These are phyloP conservation scores for Astrothelium subdiscretum DNA, from an alignment of 495 filamentous ascomycete species.

Conservation along the genomic window DNA sequence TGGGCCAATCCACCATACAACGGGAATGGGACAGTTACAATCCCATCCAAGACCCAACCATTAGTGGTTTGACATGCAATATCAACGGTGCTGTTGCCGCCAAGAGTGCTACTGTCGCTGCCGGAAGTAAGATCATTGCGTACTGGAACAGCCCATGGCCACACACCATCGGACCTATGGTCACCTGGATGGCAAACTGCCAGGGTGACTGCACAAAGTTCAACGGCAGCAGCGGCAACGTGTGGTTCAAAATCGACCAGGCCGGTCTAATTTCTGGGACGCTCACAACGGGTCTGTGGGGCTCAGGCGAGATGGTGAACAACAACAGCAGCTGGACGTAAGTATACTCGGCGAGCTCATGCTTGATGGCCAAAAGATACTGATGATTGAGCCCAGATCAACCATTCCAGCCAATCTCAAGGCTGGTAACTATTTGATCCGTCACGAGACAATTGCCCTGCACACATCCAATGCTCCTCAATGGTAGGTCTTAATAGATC, in stretches of 20 bases:
- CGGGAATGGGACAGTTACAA: constrained; percentile 40
- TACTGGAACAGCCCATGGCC: constrained; percentile 50
- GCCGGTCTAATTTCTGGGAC: constrained; percentile 45
- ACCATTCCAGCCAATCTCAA: constrained; percentile 54
- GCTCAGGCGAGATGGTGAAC: constrained; percentile 50
- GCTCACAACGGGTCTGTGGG: constrained; percentile 48
- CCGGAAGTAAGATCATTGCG: constrained; percentile 38
- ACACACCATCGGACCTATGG: constrained; percentile 53
- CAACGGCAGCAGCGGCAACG: constrained; percentile 46
- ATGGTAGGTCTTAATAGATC: not conserved
- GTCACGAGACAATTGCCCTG: constrained; percentile 70
- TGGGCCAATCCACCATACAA: constrained; percentile 54
- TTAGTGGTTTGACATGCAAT: constrained; percentile 39
- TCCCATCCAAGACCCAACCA: constrained; percentile 38
- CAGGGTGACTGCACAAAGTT: constrained; percentile 52
- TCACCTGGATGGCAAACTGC: constrained; percentile 67
- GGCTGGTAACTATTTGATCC: constrained; percentile 64
- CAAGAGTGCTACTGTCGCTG: constrained; percentile 31
- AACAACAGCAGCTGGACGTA: constrained; percentile 57
- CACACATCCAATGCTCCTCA: constrained; percentile 39
- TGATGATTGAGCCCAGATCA: too few relatives aligned
- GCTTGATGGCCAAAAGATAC: too few relatives aligned
- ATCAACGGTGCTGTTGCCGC: constrained; percentile 37
- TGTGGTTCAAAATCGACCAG: constrained; percentile 69
- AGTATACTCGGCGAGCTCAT: too few relatives aligned